Conservation (phyloP, 73 alveolate species). For the Paramecium octaurelia region DNA sequence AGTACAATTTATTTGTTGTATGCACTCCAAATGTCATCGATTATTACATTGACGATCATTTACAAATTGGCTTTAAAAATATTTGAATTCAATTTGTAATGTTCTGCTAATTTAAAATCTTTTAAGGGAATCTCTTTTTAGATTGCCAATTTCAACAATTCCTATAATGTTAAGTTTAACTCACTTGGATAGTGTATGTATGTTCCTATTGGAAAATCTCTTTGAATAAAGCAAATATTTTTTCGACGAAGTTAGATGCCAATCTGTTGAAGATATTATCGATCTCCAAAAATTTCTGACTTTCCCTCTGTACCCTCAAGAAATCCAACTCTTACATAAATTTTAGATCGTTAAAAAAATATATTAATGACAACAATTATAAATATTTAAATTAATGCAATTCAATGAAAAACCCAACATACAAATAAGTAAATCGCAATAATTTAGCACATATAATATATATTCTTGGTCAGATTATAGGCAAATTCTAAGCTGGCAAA, state of each 20-base stretch:
- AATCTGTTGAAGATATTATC: slow-evolving; percentile 40
- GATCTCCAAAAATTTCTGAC: not conserved
- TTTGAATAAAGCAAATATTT: slow-evolving; percentile 6
- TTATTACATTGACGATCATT: not conserved
- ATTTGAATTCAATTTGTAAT: slow-evolving; percentile 36
- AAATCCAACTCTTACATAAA: slow-evolving; percentile 17
- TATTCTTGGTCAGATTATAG: not conserved
- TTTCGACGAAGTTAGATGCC: not conserved
- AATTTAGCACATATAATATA: not conserved
- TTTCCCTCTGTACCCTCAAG: slow-evolving; percentile 12
- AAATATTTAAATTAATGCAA: not conserved
- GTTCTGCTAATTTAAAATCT: slow-evolving; percentile 47
- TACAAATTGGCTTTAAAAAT: slow-evolving; percentile 17
- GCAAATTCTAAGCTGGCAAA: not conserved
- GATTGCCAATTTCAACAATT: slow-evolving; percentile 1
- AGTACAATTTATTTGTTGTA: not conserved
- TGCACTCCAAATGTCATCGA: slow-evolving; percentile 8
- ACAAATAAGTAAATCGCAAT: not conserved
- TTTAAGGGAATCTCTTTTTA: slow-evolving; percentile 29
- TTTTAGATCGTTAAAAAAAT: slow-evolving; percentile 25
- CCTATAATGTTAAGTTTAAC: not conserved
- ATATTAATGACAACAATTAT: not conserved
- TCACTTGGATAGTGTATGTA: slow-evolving; percentile 16
- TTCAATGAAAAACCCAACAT: not conserved
- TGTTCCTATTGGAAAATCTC: slow-evolving; percentile 37